A percentile compares a stretch with the other conserved stretches of the same genome.
These are phyloP conservation scores for Pythium aquatile DNA, from an alignment of 352 stramenopile genomes.

Conservation along the genomic window DNA sequence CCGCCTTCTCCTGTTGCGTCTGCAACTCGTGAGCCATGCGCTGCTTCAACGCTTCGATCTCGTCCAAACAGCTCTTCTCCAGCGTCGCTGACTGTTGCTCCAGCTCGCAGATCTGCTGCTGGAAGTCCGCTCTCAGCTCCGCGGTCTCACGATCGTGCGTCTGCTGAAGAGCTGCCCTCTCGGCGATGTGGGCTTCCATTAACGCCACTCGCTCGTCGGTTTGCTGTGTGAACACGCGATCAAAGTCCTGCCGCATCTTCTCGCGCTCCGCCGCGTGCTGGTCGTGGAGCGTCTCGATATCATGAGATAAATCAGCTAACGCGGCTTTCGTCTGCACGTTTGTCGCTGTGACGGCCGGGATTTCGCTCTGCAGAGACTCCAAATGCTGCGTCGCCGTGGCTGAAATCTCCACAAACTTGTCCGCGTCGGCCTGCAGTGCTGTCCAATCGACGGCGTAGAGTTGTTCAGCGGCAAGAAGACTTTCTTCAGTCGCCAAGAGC, in stretches of 20 bases:
- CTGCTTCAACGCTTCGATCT: constrained; percentile 39
- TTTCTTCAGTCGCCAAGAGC: constrained; percentile 47
- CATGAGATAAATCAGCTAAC: constrained; percentile 36
- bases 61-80: constrained; percentile 33
- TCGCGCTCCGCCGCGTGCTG: constrained; percentile 38
- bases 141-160: constrained; percentile 28
- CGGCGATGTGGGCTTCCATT: constrained; percentile 33
- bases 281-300: constrained; percentile 46
- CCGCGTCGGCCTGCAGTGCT: constrained; percentile 36
- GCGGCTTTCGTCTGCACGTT: constrained; percentile 38
- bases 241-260: constrained; percentile 44
- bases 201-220: constrained; percentile 48
- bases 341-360: constrained; percentile 35
- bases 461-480: constrained; percentile 37
- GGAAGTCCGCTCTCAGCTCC: constrained; percentile 29
- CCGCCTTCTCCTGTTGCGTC: constrained; percentile 4
- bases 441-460: constrained; percentile 55
- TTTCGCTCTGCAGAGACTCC: constrained; percentile 45
- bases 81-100: constrained; percentile 31
- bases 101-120: constrained; percentile 29
- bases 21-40: constrained; percentile 16
- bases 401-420: constrained; percentile 68
- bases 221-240: constrained; percentile 38
- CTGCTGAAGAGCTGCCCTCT: constrained; percentile 32
- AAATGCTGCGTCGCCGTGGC: constrained; percentile 49